Conservation (phyloP, 805 yeast genomes). For the Schwanniomyces polymorphus region DNA sequence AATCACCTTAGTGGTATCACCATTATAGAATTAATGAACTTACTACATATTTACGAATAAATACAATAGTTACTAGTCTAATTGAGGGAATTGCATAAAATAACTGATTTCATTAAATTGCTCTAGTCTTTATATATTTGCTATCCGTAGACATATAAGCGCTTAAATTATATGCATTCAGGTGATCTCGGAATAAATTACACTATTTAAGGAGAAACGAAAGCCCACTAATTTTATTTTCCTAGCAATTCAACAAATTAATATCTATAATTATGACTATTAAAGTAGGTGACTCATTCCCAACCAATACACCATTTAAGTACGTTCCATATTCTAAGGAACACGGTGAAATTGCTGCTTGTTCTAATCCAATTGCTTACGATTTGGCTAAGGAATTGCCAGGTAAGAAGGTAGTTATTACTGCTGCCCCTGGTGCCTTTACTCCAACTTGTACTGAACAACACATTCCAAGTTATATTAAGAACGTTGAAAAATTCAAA, state of each 20-base stretch:
- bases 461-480: constrained; percentile 70
- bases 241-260: neutral
- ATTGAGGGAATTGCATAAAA: too few species aligned
- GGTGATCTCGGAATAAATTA: neutral
- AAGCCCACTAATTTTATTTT: neutral
- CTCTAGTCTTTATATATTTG: neutral
- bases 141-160: neutral
- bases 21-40: neutral
- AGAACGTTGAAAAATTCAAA: constrained; percentile 49
- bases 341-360: constrained; percentile 34
- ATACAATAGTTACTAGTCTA: too few species aligned
- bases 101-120: neutral
- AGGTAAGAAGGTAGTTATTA: constrained; percentile 62
- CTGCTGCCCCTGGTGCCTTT: constrained; percentile 85
- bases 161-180: neutral
- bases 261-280: neutral
- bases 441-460: constrained; percentile 77
- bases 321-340: constrained; percentile 44
- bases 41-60: neutral
- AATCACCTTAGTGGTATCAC: constrained; percentile 8
- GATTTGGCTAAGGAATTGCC: constrained; percentile 31
- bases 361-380: constrained; percentile 36
- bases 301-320: constrained; percentile 33
- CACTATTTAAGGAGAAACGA: neutral
- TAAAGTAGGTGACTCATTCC: constrained; percentile 22